These are phyloP conservation scores for Aspergillus hiratsukae DNA, from an alignment of 2,329 filamentous ascomycete genomes.

Conservation along the genomic window DNA sequence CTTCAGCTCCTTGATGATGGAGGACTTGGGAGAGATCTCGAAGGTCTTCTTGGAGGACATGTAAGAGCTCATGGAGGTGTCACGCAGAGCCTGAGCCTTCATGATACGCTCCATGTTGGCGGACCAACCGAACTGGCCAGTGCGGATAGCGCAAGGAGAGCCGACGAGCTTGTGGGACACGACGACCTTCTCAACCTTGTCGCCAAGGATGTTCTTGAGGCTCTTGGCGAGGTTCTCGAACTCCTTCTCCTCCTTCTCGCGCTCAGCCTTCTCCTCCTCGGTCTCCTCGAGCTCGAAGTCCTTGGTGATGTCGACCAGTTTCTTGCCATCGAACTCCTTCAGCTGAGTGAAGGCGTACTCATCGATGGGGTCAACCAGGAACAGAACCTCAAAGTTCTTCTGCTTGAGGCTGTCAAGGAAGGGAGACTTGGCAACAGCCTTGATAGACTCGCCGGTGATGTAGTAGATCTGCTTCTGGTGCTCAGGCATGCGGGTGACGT, in stretches of 20 bases:
- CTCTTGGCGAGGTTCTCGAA: slow-evolving; percentile 91
- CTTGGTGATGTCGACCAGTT: slow-evolving; percentile 99
- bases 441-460: slow-evolving; percentile 99
- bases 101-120: slow-evolving; percentile 99
- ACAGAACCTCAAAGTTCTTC: slow-evolving; percentile 99
- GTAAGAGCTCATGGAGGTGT: slow-evolving; percentile 99
- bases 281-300: slow-evolving; percentile 99
- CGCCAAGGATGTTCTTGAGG: slow-evolving; percentile 97
- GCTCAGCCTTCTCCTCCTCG: slow-evolving; percentile 95
- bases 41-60: slow-evolving; percentile 99
- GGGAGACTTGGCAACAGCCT: slow-evolving; percentile 95
- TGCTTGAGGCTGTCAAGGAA: slow-evolving; percentile 98
- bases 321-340: slow-evolving; percentile 99
- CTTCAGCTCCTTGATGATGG: slow-evolving; percentile 99
- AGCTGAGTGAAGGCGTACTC: slow-evolving; percentile 99
- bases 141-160: slow-evolving; percentile 96
- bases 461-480: slow-evolving; percentile 99
- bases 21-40: slow-evolving; percentile 97
- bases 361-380: slow-evolving; percentile 98
- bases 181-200: slow-evolving; percentile 99
- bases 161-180: slow-evolving; percentile 95
- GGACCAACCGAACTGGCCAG: slow-evolving; percentile 99
- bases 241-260: slow-evolving; percentile 97
- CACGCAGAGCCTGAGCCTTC: slow-evolving; percentile 99
- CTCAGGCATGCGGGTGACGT: slow-evolving; percentile 98